Percentiles rank a stretch among this genome's conserved stretches.
phyloP scores from a whole-genome alignment of 2,329 filamentous ascomycete species.

The Fusarium dimerum region DNA sequence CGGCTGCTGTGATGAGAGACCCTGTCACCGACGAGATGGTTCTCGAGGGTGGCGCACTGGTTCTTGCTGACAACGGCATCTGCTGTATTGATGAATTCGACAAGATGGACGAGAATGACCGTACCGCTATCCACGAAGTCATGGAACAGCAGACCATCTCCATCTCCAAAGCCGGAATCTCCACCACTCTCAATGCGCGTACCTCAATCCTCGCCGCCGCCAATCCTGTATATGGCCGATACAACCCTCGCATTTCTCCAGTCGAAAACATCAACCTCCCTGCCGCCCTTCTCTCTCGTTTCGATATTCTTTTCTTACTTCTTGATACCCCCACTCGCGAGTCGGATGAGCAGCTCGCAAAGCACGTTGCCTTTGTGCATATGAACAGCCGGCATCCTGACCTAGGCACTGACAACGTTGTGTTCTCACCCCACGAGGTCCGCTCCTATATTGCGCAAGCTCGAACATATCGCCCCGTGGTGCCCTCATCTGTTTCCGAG shows the following conservation, averaged over 20 bases:
- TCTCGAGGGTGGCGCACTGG: conserved; percentile 76
- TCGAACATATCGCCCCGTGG: conserved; percentile 81
- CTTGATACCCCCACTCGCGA: conserved; percentile 92
- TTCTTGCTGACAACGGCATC: conserved; percentile 80
- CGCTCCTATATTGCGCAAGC: conserved; percentile 95
- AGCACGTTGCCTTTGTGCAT: conserved; percentile 94
- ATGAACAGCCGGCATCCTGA: conserved; percentile 96
- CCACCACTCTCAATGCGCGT: conserved; percentile 84
- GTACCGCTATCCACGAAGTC: conserved; percentile 82
- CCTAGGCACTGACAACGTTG: conserved; percentile 57
- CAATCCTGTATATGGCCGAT: conserved; percentile 95
- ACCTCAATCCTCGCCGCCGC: conserved; percentile 95
- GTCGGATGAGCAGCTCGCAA: conserved; percentile 86
- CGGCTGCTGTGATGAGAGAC: conserved; percentile 80
- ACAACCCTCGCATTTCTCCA: conserved; percentile 95
- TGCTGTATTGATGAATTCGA: conserved; percentile 88
- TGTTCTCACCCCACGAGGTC: conserved; percentile 91
- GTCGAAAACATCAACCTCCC: conserved; percentile 99
- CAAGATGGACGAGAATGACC: conserved; percentile 85
- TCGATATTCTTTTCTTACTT: conserved; percentile 95
- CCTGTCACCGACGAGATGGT: conserved; percentile 85
- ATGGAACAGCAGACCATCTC: conserved; percentile 89
- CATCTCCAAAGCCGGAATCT: conserved; percentile 74
- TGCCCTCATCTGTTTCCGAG: conserved; percentile 83
- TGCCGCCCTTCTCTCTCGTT: conserved; percentile 94